A percentile compares a stretch with the other conserved stretches of the same genome.
These are phyloP conservation scores for Naganishia albida DNA, from an alignment of 1,284 basidiomycete species.

Conservation along the genomic window DNA sequence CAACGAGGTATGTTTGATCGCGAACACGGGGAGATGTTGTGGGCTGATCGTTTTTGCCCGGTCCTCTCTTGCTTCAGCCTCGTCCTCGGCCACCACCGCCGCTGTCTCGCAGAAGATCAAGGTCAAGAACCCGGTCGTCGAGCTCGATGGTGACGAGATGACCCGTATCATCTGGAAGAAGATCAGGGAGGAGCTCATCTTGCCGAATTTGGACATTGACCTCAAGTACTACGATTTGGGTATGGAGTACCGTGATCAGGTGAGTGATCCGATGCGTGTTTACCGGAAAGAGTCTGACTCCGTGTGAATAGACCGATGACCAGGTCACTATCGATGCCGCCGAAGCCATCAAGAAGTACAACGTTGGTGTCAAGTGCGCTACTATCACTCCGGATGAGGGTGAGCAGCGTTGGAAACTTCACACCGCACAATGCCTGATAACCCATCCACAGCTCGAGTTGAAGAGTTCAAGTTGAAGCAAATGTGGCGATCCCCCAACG, in stretches of 20 bases:
- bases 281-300: background rate
- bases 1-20: constrained; percentile 14
- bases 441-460: constrained; percentile 40
- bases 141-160: constrained; percentile 97
- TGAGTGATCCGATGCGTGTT: constrained; percentile 50
- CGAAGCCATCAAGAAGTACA: constrained; percentile 81
- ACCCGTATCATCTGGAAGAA: constrained; percentile 98
- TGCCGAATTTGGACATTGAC: constrained; percentile 91
- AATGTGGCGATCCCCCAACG: constrained; percentile 97
- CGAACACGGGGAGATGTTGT: background rate
- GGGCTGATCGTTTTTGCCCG: background rate
- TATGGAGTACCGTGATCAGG: constrained; percentile 84
- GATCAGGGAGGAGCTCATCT: constrained; percentile 94
- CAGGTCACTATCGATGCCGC: constrained; percentile 91
- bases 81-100: background rate
- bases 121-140: constrained; percentile 87
- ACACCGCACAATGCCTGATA: background rate
- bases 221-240: constrained; percentile 99
- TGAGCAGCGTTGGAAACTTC: background rate
- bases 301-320: constrained; percentile 74
- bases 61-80: background rate
- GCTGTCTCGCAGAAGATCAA: constrained; percentile 58
- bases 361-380: constrained; percentile 82
- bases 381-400: constrained; percentile 98
- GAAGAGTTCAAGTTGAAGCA: constrained; percentile 92